Conservation (phyloP, 2,329 filamentous ascomycete species). For the Aaosphaeria arxii region DNA sequence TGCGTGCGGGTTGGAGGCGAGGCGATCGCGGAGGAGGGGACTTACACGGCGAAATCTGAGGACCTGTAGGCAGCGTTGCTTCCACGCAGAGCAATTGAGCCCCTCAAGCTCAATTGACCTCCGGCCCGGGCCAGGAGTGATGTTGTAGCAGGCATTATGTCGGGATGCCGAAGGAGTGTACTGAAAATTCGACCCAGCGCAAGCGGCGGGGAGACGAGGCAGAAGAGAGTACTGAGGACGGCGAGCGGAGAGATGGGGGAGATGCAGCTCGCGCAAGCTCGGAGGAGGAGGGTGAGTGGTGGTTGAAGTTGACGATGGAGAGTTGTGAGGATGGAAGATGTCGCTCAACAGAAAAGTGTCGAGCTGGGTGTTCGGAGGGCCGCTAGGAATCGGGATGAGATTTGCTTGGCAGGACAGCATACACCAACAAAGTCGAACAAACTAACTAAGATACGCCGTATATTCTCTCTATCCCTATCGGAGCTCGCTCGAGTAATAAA, state of each 20-base stretch:
- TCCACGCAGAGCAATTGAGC: constrained; percentile 44
- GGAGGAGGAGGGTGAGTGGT: background rate
- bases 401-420: background rate
- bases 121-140: constrained; percentile 46
- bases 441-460: too few relatives aligned
- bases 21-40: constrained; percentile 2
- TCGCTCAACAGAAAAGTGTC: constrained; percentile 31
- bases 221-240: constrained; percentile 19
- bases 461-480: too few relatives aligned
- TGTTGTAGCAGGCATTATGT: constrained; percentile 54
- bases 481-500: too few relatives aligned
- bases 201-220: constrained; percentile 11
- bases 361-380: constrained; percentile 15
- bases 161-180: constrained; percentile 27
- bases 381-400: constrained; percentile 4
- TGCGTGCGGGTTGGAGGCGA: background rate
- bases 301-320: background rate
- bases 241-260: constrained; percentile 8
- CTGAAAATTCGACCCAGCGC: constrained; percentile 17
- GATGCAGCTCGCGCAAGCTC: background rate
- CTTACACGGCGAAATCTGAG: constrained; percentile 31
- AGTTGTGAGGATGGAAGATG: background rate
- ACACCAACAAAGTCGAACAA: too few relatives aligned
- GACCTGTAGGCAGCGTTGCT: constrained; percentile 41
- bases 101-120: constrained; percentile 41